Conservation (phyloP, 352 stramenopile species). For the Paralagenidium karlingii region DNA sequence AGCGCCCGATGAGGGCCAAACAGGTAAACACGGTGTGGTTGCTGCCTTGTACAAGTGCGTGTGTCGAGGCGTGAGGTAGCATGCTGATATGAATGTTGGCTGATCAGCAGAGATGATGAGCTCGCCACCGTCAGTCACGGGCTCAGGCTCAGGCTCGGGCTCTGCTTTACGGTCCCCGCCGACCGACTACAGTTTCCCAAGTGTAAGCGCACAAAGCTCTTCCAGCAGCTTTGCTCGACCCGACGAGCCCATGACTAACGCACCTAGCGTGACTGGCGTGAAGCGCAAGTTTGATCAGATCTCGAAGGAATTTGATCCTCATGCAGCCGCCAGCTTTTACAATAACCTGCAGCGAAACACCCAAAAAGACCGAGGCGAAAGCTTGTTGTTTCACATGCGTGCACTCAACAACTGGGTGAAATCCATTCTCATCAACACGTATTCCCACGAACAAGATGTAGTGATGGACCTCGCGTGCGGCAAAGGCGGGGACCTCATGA, state of each 20-base stretch:
- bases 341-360: conserved; percentile 68
- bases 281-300: conserved; percentile 51
- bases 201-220: background rate
- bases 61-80: too few relatives aligned
- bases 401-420: conserved; percentile 99
- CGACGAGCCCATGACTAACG: background rate
- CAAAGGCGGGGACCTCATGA: conserved; percentile 97
- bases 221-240: background rate
- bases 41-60: too few relatives aligned
- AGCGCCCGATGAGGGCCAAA: conserved; percentile 2
- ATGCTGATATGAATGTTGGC: too few relatives aligned
- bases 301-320: conserved; percentile 36
- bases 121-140: too few relatives aligned
- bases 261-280: conserved; percentile 3
- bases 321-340: conserved; percentile 68
- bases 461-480: conserved; percentile 97
- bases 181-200: conserved; percentile 1
- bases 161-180: conserved; percentile 1
- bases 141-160: too few relatives aligned
- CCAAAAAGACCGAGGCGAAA: conserved; percentile 70
- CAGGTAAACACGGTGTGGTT: too few relatives aligned
- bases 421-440: conserved; percentile 90
- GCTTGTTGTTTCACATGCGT: conserved; percentile 94
- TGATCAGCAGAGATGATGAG: too few relatives aligned
- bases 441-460: conserved; percentile 59